phyloP scores from a whole-genome alignment of 2,329 filamentous ascomycete genomes.

The Pezicula neosporulosa region DNA sequence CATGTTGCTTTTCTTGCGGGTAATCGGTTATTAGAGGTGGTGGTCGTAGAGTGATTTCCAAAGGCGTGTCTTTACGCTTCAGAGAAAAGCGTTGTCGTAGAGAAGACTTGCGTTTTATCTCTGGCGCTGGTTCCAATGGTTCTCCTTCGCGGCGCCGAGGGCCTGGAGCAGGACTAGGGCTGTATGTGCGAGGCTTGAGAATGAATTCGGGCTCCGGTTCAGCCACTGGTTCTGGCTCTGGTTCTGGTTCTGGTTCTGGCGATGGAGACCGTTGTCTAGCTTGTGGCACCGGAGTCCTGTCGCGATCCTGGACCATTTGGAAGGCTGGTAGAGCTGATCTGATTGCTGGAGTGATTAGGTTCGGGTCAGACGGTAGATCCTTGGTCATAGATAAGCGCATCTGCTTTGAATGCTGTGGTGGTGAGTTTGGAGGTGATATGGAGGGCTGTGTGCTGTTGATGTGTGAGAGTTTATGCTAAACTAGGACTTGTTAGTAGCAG shows the following conservation, averaged over 20 bases:
- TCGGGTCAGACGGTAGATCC: constrained; percentile 22
- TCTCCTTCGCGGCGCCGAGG: neutral
- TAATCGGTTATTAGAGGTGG: constrained; percentile 3
- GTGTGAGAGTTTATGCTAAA: constrained; percentile 10
- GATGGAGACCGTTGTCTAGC: neutral
- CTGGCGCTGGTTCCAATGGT: constrained; percentile 5
- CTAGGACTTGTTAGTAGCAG: constrained; percentile 14
- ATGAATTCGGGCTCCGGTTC: constrained; percentile 21
- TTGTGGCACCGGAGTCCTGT: constrained; percentile 18
- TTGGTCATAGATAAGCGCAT: constrained; percentile 25
- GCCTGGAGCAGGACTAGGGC: constrained; percentile 18
- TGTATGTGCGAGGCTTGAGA: constrained; percentile 28
- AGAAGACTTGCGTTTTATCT: constrained; percentile 18
- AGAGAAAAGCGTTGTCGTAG: constrained; percentile 25
- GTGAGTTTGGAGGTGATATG: constrained; percentile 12
- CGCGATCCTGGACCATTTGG: constrained; percentile 24
- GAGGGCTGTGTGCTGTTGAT: constrained; percentile 3
- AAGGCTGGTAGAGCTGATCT: constrained; percentile 23
- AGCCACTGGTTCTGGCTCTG: constrained; percentile 10
- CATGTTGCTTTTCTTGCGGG: constrained; percentile 1
- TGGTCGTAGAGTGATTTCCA: constrained; percentile 11
- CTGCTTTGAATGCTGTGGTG: constrained; percentile 12
- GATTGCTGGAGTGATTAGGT: constrained; percentile 25
- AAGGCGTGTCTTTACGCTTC: constrained; percentile 18
- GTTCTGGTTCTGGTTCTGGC: constrained; percentile 4